Percentiles rank a stretch among this genome's conserved stretches.
Evolutionary conservation across 805 yeast species (phyloP).

Genomic region (Soucietia sequanensis): DNA sequence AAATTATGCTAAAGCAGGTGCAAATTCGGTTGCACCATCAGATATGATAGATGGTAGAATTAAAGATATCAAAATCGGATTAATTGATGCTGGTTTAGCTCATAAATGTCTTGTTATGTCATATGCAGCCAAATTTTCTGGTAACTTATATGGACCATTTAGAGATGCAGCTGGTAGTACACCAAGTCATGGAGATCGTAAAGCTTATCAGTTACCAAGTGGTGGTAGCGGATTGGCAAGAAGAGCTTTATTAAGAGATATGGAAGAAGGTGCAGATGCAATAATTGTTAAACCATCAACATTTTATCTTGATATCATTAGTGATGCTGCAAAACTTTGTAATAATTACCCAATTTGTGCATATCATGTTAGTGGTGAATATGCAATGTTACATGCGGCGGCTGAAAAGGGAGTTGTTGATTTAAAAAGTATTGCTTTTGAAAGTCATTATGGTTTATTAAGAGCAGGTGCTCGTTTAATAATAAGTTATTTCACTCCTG

Average conservation of each 20-base stretch:
- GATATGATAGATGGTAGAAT: constrained; percentile 98
- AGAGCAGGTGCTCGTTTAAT: constrained; percentile 95
- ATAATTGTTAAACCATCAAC: constrained; percentile 95
- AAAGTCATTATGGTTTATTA: constrained; percentile 84
- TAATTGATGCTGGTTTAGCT: constrained; percentile 77
- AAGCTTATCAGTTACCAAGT: constrained; percentile 88
- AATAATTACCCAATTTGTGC: constrained; percentile 87
- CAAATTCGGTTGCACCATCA: constrained; percentile 92
- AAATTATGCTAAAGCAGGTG: constrained; percentile 94
- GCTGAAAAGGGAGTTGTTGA: constrained; percentile 94
- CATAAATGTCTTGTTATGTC: constrained; percentile 89
- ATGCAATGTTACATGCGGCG: constrained; percentile 97
- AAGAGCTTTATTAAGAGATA: constrained; percentile 82
- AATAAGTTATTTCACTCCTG: constrained; percentile 93
- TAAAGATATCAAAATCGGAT: constrained; percentile 79
- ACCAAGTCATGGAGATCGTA: constrained; percentile 89
- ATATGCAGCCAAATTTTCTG: constrained; percentile 91
- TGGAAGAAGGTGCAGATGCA: constrained; percentile 93
- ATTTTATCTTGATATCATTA: constrained; percentile 86
- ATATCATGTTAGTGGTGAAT: constrained; percentile 96
- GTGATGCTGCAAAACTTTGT: constrained; percentile 83
- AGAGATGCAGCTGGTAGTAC: constrained; percentile 95
- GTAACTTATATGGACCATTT: constrained; percentile 92
- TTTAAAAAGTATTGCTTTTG: constrained; percentile 77
- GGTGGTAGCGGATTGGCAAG: constrained; percentile 93